These are phyloP conservation scores for Globisporangium mamillatum DNA, from an alignment of 352 stramenopile species.

Conservation along the genomic window DNA sequence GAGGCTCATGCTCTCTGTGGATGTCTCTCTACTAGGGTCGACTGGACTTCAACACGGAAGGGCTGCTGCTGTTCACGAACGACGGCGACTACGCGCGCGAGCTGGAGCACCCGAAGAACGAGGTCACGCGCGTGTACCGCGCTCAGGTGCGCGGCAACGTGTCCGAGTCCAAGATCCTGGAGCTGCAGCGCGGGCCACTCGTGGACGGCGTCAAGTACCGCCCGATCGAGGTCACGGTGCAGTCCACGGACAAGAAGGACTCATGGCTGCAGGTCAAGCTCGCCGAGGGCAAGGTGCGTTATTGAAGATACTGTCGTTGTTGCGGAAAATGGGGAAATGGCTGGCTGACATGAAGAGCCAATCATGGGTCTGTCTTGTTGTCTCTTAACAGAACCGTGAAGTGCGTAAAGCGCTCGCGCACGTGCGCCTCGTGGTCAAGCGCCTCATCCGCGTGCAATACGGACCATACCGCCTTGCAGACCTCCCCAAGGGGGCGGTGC, in stretches of 20 bases:
- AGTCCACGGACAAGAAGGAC: conserved; percentile 85
- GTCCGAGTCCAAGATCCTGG: conserved; percentile 75
- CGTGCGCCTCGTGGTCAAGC: conserved; percentile 85
- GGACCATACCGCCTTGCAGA: conserved; percentile 86
- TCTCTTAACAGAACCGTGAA: conserved; percentile 80
- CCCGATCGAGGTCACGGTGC: conserved; percentile 61
- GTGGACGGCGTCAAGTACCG: conserved; percentile 86
- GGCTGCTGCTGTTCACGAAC: conserved; percentile 91
- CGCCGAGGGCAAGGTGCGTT: conserved; percentile 78
- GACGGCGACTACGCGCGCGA: conserved; percentile 87
- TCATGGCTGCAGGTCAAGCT: conserved; percentile 88
- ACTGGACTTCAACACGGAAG: conserved; percentile 92
- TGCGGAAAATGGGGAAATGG: background rate
- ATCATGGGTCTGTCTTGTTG: background rate
- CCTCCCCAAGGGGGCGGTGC: conserved; percentile 64
- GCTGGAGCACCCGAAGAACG: conserved; percentile 85
- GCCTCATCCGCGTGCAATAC: conserved; percentile 87
- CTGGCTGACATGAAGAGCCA: background rate
- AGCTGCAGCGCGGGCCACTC: conserved; percentile 69
- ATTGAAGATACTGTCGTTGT: background rate
- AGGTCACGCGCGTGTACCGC: conserved; percentile 76
- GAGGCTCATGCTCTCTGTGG: background rate
- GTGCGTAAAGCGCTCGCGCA: conserved; percentile 86
- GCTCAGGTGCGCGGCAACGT: conserved; percentile 81
- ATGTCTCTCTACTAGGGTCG: conserved; percentile 40